These are phyloP conservation scores for Blastocystis sp. DNA, from an alignment of 352 stramenopile genomes.

Conservation along the genomic window DNA sequence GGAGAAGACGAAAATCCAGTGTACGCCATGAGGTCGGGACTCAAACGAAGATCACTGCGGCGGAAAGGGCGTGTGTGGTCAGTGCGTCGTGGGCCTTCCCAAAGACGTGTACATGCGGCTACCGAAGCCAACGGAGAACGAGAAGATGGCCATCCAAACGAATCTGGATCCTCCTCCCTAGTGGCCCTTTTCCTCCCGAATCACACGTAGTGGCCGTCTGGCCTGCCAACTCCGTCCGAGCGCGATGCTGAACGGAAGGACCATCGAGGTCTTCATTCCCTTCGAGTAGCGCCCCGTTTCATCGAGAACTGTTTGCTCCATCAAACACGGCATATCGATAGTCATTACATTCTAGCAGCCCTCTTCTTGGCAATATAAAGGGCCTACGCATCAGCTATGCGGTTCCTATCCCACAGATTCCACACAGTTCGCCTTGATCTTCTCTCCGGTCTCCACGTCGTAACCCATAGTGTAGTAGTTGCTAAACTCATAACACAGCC, in stretches of 20 bases:
- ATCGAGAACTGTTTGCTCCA: neutral
- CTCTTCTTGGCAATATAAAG: constrained; percentile 73
- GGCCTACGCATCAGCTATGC: constrained; percentile 19
- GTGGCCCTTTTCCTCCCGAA: neutral
- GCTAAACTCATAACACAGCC: neutral
- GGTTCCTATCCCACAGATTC: constrained; percentile 15
- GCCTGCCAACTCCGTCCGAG: constrained; percentile 4
- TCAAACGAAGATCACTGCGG: constrained; percentile 34
- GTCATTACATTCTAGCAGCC: constrained; percentile 51
- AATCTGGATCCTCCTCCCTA: constrained; percentile 26
- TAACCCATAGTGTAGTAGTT: constrained; percentile 72
- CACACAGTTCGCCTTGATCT: constrained; percentile 69
- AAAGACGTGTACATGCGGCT: constrained; percentile 59
- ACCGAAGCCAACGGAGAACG: neutral
- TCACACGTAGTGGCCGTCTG: constrained; percentile 28
- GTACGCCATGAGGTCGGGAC: neutral
- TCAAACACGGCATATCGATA: neutral
- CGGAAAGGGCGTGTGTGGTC: constrained; percentile 58
- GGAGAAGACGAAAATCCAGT: constrained; percentile 20
- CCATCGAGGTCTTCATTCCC: constrained; percentile 59
- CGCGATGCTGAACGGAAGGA: constrained; percentile 25
- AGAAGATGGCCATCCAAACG: constrained; percentile 3
- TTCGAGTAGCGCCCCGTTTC: constrained; percentile 56
- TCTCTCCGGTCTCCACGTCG: constrained; percentile 59
- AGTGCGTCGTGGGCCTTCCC: constrained; percentile 39